Evolutionary conservation across 768 basidiomycete species (phyloP).

Genomic region (Nevesoporus exiguus): DNA sequence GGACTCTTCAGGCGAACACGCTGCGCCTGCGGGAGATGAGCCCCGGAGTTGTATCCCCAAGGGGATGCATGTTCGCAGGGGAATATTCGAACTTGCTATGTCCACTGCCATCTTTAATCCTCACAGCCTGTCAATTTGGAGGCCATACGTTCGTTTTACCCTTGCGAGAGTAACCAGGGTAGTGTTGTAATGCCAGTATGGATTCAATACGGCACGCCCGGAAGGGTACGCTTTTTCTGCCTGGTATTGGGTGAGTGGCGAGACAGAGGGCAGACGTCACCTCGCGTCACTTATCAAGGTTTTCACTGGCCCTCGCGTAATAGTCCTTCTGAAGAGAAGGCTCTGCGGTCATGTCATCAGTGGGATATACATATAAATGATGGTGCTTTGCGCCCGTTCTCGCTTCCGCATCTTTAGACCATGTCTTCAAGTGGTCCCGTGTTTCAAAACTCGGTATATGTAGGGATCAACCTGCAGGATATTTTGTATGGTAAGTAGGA

Average conservation of each 20-base stretch:
- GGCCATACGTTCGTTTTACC: no score
- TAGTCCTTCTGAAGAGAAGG: background rate
- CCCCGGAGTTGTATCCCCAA: no score
- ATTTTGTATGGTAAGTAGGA: slow-evolving; percentile 23
- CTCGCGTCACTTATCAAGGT: background rate
- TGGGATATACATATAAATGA: slow-evolving; percentile 10
- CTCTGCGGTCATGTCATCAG: background rate
- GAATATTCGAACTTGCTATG: no score
- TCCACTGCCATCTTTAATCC: no score
- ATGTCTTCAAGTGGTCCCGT: slow-evolving; percentile 21
- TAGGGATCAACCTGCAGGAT: slow-evolving; percentile 25
- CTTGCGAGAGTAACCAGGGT: no score
- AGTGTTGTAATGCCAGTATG: background rate
- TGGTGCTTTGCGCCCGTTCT: background rate
- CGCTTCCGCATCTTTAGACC: background rate
- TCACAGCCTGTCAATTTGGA: no score
- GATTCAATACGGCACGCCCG: background rate
- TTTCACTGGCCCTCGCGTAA: background rate
- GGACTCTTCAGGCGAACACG: no score
- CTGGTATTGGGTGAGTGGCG: background rate
- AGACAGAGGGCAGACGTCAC: no score
- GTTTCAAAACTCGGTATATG: slow-evolving; percentile 23
- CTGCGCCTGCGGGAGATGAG: no score
- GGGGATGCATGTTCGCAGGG: no score
- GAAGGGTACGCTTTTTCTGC: background rate